Evolutionary conservation across 352 stramenopile species (phyloP).

Genomic region (Pythium phragmitis): DNA sequence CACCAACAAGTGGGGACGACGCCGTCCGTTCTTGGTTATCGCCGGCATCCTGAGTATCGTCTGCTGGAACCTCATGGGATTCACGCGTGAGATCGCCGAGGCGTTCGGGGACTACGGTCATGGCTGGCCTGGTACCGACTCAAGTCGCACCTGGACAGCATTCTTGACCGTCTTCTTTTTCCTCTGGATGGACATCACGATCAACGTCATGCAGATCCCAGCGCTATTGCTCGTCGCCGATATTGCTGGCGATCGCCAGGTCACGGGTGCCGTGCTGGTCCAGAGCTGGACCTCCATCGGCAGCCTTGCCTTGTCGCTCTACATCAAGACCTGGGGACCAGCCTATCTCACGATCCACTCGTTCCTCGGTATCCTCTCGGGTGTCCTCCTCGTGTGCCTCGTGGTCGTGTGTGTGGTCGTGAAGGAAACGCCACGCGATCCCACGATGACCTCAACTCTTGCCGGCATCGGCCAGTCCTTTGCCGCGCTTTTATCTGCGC

Average conservation of each 20-base stretch:
- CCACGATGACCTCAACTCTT: background rate
- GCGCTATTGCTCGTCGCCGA: conserved; percentile 52
- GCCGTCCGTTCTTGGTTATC: conserved; percentile 26
- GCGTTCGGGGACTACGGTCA: conserved; percentile 24
- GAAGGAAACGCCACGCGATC: conserved; percentile 36
- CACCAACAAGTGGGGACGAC: conserved; percentile 25
- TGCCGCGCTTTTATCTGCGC: conserved; percentile 23
- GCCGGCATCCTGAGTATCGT: conserved; percentile 22
- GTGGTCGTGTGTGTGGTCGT: conserved; percentile 28
- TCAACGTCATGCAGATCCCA: conserved; percentile 33
- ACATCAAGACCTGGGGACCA: conserved; percentile 45
- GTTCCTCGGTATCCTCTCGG: conserved; percentile 49
- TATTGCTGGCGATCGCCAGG: conserved; percentile 52
- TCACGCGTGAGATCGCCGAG: conserved; percentile 25
- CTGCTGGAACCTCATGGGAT: conserved; percentile 33
- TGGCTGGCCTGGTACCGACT: conserved; percentile 24
- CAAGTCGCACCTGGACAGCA: conserved; percentile 42
- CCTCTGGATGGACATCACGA: conserved; percentile 33
- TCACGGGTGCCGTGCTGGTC: conserved; percentile 40
- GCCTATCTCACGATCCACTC: conserved; percentile 43
- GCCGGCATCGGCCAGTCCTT: conserved; percentile 11
- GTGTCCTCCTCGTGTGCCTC: conserved; percentile 36
- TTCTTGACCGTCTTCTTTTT: conserved; percentile 47
- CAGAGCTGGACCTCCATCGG: conserved; percentile 47
- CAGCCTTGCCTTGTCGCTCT: conserved; percentile 43